Percentiles rank a stretch among this genome's conserved stretches.
Conservation (phyloP, 78 protist genomes). For the Capsaspora owczarzaki region DNA sequence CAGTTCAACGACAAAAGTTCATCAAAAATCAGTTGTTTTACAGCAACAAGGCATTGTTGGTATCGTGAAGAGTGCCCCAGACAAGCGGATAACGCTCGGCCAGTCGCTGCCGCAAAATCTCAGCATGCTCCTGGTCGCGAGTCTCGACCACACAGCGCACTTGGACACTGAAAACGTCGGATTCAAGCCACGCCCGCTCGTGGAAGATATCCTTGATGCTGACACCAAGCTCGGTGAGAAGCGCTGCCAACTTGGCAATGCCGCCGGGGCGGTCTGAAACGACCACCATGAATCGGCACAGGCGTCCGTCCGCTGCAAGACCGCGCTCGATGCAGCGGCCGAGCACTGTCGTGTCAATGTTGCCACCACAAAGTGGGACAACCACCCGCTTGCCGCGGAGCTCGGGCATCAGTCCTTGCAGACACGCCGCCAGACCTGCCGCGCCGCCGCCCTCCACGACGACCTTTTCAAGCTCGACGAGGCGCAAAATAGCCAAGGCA, state of each 20-base stretch:
- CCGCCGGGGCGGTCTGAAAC: conserved; percentile 60
- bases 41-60: too few species aligned
- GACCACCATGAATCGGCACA: conserved; percentile 24
- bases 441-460: conserved; percentile 55
- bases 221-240: conserved; percentile 31
- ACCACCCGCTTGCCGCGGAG: conserved; percentile 29
- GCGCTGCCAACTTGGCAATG: conserved; percentile 12
- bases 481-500: conserved; percentile 55
- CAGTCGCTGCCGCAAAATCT: background rate
- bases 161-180: conserved; percentile 2
- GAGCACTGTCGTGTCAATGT: conserved; percentile 53
- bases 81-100: background rate
- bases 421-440: conserved; percentile 44
- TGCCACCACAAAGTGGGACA: conserved; percentile 67
- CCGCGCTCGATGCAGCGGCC: conserved; percentile 58
- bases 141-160: background rate
- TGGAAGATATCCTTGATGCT: conserved; percentile 48
- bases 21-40: too few species aligned
- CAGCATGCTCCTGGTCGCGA: background rate
- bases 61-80: too few species aligned
- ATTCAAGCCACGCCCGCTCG: conserved; percentile 58
- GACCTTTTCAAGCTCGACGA: conserved; percentile 41
- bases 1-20: too few species aligned
- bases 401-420: conserved; percentile 18
- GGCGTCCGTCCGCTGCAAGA: conserved; percentile 41